A percentile compares a stretch with the other conserved stretches of the same genome.
Conservation (phyloP, 1,284 basidiomycete genomes). For the Papiliotrema nemorosa region DNA sequence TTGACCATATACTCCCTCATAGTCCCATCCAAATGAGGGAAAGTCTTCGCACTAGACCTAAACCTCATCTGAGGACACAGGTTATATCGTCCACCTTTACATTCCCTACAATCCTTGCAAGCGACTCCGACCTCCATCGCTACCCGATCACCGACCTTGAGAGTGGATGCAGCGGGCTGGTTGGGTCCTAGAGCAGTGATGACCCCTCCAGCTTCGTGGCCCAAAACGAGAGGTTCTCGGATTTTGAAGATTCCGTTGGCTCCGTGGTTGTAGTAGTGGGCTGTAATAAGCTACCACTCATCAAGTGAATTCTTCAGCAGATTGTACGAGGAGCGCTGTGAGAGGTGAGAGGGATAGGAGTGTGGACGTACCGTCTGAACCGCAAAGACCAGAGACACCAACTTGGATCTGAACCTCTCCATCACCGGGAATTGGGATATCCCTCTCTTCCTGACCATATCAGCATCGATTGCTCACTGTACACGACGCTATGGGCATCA, state of each 20-base stretch:
- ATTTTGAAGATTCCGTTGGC: constrained; percentile 89
- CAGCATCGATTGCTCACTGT: background rate
- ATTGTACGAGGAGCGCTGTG: background rate
- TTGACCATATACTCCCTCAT: constrained; percentile 85
- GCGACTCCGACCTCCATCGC: constrained; percentile 90
- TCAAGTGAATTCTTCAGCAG: background rate
- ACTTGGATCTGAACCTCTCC: constrained; percentile 53
- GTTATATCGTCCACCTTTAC: constrained; percentile 78
- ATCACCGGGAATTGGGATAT: constrained; percentile 43
- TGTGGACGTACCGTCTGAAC: constrained; percentile 68
- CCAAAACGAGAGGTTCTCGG: constrained; percentile 76
- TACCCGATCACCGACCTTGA: constrained; percentile 80
- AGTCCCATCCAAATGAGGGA: constrained; percentile 89
- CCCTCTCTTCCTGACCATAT: constrained; percentile 45
- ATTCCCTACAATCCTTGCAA: constrained; percentile 61
- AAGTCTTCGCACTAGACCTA: constrained; percentile 82
- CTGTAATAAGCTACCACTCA: constrained; percentile 49
- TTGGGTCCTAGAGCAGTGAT: constrained; percentile 37
- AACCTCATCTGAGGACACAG: constrained; percentile 84
- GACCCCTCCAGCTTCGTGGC: constrained; percentile 85
- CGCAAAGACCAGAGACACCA: constrained; percentile 83
- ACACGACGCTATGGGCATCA: too few relatives aligned
- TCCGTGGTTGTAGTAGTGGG: constrained; percentile 84
- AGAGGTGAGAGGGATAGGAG: constrained; percentile 1
- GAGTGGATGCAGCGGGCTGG: constrained; percentile 29